Conservation (phyloP, 2,329 filamentous ascomycete species). For the Chaetomium sp. region DNA sequence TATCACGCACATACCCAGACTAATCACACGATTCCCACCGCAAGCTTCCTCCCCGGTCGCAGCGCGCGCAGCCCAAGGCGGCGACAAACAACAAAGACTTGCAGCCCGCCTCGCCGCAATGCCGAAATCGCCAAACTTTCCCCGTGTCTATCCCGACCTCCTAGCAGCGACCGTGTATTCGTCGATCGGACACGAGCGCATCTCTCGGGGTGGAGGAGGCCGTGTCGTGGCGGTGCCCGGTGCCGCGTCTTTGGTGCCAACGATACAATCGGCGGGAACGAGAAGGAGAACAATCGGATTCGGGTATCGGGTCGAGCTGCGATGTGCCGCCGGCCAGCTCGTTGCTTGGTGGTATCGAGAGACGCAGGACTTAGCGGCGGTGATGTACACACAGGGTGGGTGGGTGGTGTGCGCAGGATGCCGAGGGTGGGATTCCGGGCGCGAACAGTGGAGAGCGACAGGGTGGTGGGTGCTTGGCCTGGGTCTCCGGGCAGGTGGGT, state of each 20-base stretch:
- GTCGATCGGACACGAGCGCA: constrained; percentile 32
- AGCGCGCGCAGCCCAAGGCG: constrained; percentile 4
- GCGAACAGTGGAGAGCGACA: constrained; percentile 33
- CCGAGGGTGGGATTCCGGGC: constrained; percentile 36
- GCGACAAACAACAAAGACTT: not conserved
- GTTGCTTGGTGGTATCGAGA: constrained; percentile 15
- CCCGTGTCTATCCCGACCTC: constrained; percentile 32
- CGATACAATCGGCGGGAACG: constrained; percentile 14
- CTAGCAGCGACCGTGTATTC: constrained; percentile 31
- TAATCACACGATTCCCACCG: not conserved
- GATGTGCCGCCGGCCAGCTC: constrained; percentile 25
- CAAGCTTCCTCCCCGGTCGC: constrained; percentile 6
- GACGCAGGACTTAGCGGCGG: constrained; percentile 18
- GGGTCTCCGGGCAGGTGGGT: constrained; percentile 13
- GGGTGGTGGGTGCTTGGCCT: constrained; percentile 15
- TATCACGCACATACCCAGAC: constrained; percentile 22
- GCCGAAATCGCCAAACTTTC: constrained; percentile 20
- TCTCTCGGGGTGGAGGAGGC: constrained; percentile 30
- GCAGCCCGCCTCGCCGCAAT: constrained; percentile 21
- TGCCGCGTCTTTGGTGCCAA: constrained; percentile 19
- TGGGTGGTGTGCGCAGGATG: constrained; percentile 28
- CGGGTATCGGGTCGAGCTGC: constrained; percentile 19
- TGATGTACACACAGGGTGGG: constrained; percentile 25
- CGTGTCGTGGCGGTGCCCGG: constrained; percentile 13
- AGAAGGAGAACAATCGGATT: not conserved